phyloP scores from a whole-genome alignment of 257 asterid species.

The Linaria vulgaris region DNA sequence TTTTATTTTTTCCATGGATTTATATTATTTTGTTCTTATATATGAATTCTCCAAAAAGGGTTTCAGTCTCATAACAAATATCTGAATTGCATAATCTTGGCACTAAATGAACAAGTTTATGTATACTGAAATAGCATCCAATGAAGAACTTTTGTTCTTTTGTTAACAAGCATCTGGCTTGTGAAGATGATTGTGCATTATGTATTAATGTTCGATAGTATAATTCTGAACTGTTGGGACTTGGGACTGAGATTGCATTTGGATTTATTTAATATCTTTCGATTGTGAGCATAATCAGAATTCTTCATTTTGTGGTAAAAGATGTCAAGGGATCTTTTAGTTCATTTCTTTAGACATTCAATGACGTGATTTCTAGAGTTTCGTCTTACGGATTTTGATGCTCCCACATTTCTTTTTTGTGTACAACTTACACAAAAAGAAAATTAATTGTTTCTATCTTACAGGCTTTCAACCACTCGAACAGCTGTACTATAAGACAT shows the following conservation, averaged over 20 bases:
- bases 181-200: constrained; percentile 12
- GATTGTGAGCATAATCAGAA: constrained; percentile 2
- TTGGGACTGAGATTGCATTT: constrained; percentile 6
- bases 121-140: constrained; percentile 5
- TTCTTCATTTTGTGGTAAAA: too few relatives aligned
- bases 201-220: neutral
- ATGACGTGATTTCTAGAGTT: constrained; percentile 14
- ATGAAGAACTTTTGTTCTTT: neutral
- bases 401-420: constrained; percentile 2
- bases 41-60: constrained; percentile 5
- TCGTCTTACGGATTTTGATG: neutral
- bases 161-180: constrained; percentile 6
- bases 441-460: constrained; percentile 20
- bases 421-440: constrained; percentile 21
- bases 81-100: neutral
- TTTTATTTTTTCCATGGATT: too few relatives aligned
- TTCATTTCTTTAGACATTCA: constrained; percentile 11
- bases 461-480: constrained; percentile 82
- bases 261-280: constrained; percentile 12
- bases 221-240: neutral
- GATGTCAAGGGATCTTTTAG: too few relatives aligned
- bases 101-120: constrained; percentile 11
- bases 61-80: constrained; percentile 14
- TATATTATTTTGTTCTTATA: too few relatives aligned
- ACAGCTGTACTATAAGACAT: constrained; percentile 54